Conservation (phyloP, 495 filamentous ascomycete species). For the Peziza echinospora region DNA sequence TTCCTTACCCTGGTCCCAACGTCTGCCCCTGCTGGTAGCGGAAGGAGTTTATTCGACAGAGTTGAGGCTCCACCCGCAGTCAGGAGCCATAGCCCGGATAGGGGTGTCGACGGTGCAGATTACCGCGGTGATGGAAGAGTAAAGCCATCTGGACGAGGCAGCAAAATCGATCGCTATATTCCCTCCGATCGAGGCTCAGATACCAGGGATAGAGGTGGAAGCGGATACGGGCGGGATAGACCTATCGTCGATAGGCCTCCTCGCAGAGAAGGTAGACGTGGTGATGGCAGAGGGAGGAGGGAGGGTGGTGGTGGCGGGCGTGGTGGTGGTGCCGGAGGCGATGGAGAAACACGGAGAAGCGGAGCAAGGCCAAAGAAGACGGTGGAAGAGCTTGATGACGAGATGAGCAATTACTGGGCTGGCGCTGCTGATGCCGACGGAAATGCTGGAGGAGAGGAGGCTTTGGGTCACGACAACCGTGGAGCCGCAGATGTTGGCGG, state of each 20-base stretch:
- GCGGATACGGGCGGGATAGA: not conserved
- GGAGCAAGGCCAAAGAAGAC: constrained; percentile 56
- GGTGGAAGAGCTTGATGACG: constrained; percentile 73
- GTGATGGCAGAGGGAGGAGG: constrained; percentile 29
- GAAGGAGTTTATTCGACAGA: constrained; percentile 32
- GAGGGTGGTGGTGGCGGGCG: constrained; percentile 27
- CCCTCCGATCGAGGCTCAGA: constrained; percentile 42
- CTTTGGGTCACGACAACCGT: not conserved
- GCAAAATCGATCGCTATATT: constrained; percentile 57
- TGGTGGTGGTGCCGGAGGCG: constrained; percentile 15
- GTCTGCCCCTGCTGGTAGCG: constrained; percentile 19
- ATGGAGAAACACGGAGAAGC: constrained; percentile 21
- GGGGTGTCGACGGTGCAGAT: not conserved
- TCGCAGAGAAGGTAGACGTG: constrained; percentile 10
- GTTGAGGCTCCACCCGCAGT: constrained; percentile 46
- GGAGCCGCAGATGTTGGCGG: not conserved
- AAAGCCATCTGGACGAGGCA: not conserved
- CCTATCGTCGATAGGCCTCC: not conserved
- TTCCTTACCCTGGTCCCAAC: constrained; percentile 41
- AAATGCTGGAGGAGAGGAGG: not conserved
- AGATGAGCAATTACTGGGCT: constrained; percentile 78
- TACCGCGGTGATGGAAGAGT: not conserved
- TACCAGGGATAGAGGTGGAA: constrained; percentile 7
- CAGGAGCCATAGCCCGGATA: not conserved
- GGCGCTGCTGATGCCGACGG: not conserved